A percentile compares a stretch with the other conserved stretches of the same genome.
These are phyloP conservation scores for Sporothrix inflata DNA, from an alignment of 2,329 filamentous ascomycete genomes.

Conservation along the genomic window DNA sequence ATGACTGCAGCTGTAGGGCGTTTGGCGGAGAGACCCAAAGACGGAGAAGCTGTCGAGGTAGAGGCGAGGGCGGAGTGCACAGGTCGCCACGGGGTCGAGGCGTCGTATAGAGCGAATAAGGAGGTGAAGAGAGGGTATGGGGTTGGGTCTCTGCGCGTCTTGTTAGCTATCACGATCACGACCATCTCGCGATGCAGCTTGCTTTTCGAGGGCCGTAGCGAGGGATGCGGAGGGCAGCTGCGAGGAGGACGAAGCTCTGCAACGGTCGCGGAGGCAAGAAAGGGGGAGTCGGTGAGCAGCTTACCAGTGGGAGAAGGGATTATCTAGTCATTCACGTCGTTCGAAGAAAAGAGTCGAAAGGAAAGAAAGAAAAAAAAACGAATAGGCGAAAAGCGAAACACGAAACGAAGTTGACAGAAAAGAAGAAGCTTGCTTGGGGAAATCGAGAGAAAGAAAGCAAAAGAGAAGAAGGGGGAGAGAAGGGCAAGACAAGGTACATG, in stretches of 20 bases:
- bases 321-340: conserved; percentile 23
- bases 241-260: not conserved
- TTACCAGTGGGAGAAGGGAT: conserved; percentile 22
- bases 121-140: not conserved
- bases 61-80: not conserved
- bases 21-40: not conserved
- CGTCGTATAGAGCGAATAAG: not conserved
- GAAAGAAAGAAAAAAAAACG: conserved; percentile 9
- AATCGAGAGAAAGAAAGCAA: conserved; percentile 6
- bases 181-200: conserved; percentile 16
- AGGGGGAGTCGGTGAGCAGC: not conserved
- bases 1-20: not conserved
- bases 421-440: not conserved
- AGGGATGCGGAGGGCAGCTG: not conserved
- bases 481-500: conserved; percentile 4
- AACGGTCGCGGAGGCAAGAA: not conserved
- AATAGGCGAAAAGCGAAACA: not conserved
- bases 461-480: not conserved
- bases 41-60: not conserved
- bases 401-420: not conserved
- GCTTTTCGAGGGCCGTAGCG: not conserved
- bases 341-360: not conserved
- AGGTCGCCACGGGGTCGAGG: not conserved
- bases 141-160: conserved; percentile 24
- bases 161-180: conserved; percentile 24